A percentile compares a stretch with the other conserved stretches of the same genome.
These are phyloP conservation scores for Suillus alpinus DNA, from an alignment of 768 basidiomycete species.

Conservation along the genomic window DNA sequence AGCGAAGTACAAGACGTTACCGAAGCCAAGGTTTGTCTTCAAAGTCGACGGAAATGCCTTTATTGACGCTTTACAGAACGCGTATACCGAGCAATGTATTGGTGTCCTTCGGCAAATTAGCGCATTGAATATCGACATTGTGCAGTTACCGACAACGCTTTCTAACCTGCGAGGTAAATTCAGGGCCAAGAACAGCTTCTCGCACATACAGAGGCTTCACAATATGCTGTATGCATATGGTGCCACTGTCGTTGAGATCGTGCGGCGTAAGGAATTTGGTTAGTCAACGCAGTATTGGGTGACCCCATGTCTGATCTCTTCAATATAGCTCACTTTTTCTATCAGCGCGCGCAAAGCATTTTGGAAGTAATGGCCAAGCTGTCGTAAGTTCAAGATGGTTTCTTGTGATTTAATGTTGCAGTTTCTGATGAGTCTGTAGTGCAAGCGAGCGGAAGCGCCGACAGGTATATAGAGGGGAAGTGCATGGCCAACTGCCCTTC, in stretches of 20 bases:
- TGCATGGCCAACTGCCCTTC: constrained; percentile 86
- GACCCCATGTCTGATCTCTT: constrained; percentile 3
- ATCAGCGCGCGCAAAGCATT: constrained; percentile 75
- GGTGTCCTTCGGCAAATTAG: constrained; percentile 72
- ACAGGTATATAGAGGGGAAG: constrained; percentile 79
- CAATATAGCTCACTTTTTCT: constrained; percentile 68
- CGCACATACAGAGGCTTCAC: constrained; percentile 88
- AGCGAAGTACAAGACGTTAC: constrained; percentile 58
- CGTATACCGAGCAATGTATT: constrained; percentile 67
- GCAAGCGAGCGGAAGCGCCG: constrained; percentile 79
- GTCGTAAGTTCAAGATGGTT: constrained; percentile 49
- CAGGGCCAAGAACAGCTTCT: constrained; percentile 76
- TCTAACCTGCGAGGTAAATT: constrained; percentile 68
- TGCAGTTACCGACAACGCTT: constrained; percentile 66
- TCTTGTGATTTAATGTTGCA: neutral
- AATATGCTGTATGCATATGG: constrained; percentile 91
- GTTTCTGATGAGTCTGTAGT: constrained; percentile 33
- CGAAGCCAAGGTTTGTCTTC: constrained; percentile 46
- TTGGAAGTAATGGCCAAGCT: constrained; percentile 86
- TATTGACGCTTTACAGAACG: constrained; percentile 50
- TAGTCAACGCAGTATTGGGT: constrained; percentile 23
- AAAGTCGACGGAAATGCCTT: neutral
- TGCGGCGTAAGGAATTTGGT: constrained; percentile 89
- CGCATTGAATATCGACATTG: constrained; percentile 75
- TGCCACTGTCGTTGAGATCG: constrained; percentile 86